These are phyloP conservation scores for Cyclostephanos invisitatus DNA, from an alignment of 108 stramenopile species.

Conservation along the genomic window DNA sequence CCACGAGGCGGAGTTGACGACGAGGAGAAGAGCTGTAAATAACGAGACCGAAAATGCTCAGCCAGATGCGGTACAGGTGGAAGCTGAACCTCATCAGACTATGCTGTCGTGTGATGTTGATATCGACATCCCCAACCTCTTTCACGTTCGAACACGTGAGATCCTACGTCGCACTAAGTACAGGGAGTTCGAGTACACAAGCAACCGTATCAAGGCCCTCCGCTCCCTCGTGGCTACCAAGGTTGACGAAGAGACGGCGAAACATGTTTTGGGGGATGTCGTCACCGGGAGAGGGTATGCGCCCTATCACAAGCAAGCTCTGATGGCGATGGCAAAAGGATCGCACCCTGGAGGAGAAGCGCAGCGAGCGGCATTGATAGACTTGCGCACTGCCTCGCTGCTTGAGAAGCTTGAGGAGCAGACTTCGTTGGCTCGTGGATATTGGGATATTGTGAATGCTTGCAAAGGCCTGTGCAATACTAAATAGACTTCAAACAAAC, in stretches of 20 bases:
- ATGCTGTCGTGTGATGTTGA: conserved; percentile 75
- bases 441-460: conserved; percentile 55
- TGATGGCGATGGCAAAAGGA: conserved; percentile 60
- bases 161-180: conserved; percentile 73
- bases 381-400: conserved; percentile 60
- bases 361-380: conserved; percentile 61
- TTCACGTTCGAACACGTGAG: conserved; percentile 67
- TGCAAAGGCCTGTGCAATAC: conserved; percentile 22
- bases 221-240: conserved; percentile 60
- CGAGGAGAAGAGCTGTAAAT: conserved; percentile 15
- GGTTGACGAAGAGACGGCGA: conserved; percentile 68
- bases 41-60: conserved; percentile 9
- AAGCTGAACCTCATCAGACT: conserved; percentile 42
- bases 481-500: neutral
- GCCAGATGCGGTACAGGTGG: conserved; percentile 20
- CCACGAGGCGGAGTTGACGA: conserved; percentile 25
- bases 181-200: conserved; percentile 82
- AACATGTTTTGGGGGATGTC: conserved; percentile 59
- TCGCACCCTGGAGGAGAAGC: conserved; percentile 65
- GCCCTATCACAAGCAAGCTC: conserved; percentile 50
- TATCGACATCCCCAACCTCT: conserved; percentile 64
- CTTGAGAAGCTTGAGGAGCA: conserved; percentile 61
- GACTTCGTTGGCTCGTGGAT: conserved; percentile 35
- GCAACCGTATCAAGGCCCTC: conserved; percentile 70
- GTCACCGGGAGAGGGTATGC: conserved; percentile 62